Evolutionary conservation across 2,329 filamentous ascomycete genomes (phyloP).

Genomic region (Pleurostoma richardsiae): DNA sequence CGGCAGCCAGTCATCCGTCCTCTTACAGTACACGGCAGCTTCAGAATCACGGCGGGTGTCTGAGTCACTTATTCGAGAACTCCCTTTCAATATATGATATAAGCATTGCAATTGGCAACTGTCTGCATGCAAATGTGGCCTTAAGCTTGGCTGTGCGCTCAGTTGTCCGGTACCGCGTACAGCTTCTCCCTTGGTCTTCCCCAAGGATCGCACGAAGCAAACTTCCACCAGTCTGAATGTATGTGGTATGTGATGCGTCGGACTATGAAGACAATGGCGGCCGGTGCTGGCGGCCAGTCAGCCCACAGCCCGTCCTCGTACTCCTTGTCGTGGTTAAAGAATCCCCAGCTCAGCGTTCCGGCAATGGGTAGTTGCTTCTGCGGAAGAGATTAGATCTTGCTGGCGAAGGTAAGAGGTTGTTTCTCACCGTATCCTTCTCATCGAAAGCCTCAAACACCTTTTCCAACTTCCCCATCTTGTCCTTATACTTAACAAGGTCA

Average conservation of each 20-base stretch:
- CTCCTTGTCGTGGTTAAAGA: constrained; percentile 13
- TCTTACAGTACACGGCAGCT: no score
- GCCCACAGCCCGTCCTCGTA: constrained; percentile 25
- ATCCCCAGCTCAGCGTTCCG: constrained; percentile 9
- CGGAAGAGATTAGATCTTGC: no score
- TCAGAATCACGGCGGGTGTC: no score
- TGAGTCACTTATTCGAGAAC: no score
- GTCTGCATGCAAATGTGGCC: no score
- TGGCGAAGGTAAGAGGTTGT: no score
- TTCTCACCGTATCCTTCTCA: constrained; percentile 13
- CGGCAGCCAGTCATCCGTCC: no score
- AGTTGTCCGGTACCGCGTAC: constrained; percentile 13
- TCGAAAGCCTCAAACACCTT: constrained; percentile 10
- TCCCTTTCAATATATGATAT: no score
- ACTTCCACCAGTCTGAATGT: constrained; percentile 16
- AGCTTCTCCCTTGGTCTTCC: constrained; percentile 14
- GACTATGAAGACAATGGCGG: constrained; percentile 11
- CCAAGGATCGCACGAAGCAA: constrained; percentile 15
- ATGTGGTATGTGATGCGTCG: constrained; percentile 13
- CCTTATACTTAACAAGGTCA: constrained; percentile 15
- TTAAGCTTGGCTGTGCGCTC: no score
- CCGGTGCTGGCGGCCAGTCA: constrained; percentile 14
- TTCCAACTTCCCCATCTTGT: constrained; percentile 12
- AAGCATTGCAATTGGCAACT: no score
- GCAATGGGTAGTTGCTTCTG: constrained; percentile 14